Conservation (phyloP, 306 rosid species). For the Quercus berberidifolia region DNA sequence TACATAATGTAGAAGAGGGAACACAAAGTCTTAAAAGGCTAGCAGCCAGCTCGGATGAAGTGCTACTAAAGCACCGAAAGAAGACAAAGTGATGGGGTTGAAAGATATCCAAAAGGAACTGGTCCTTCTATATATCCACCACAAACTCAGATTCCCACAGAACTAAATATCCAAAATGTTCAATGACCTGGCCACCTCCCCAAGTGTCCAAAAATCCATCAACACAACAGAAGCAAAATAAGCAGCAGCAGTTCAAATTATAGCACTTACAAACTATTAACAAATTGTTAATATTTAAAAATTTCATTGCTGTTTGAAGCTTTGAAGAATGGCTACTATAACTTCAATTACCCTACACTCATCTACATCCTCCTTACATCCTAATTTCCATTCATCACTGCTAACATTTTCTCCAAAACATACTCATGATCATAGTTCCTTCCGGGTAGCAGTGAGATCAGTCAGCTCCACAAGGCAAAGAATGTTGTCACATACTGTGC, state of each 20-base stretch:
- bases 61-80: not conserved
- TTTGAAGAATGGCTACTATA: conserved; percentile 53
- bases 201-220: not conserved
- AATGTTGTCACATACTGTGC: conserved; percentile 23
- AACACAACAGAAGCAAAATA: not conserved
- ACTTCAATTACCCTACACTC: conserved; percentile 48
- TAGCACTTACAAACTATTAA: conserved; percentile 12
- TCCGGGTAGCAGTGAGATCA: conserved; percentile 38
- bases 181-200: conserved; percentile 11
- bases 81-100: conserved; percentile 31
- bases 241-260: conserved; percentile 19
- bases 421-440: conserved; percentile 31
- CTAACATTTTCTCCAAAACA: conserved; percentile 43
- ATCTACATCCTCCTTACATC: conserved; percentile 51
- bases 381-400: conserved; percentile 24
- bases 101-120: conserved; percentile 35
- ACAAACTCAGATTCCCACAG: conserved; percentile 63
- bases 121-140: conserved; percentile 40
- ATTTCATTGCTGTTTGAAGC: conserved; percentile 18
- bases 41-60: conserved; percentile 1
- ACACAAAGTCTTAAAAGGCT: not conserved
- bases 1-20: not conserved
- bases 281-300: not conserved
- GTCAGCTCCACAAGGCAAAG: conserved; percentile 33
- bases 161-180: conserved; percentile 37